Conservation (phyloP, 148 eudicot species). For the Talinum fruticosum region DNA sequence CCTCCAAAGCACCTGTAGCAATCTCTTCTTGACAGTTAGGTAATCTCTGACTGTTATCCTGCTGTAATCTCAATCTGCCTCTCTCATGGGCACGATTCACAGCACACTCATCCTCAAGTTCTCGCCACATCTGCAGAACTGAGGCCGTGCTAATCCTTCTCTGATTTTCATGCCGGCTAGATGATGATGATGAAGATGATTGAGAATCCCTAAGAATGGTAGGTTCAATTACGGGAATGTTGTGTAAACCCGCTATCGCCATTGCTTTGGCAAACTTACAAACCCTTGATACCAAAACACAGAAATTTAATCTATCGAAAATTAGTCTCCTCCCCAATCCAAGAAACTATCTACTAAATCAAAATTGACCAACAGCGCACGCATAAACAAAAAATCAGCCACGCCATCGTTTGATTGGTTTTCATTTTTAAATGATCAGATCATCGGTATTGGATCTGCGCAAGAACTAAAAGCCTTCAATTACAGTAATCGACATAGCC, state of each 20-base stretch:
- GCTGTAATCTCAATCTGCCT: constrained; percentile 30
- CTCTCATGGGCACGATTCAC: constrained; percentile 35
- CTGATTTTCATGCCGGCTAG: constrained; percentile 32
- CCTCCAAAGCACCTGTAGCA: constrained; percentile 36
- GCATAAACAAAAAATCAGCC: constrained; percentile 34
- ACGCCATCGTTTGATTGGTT: constrained; percentile 28
- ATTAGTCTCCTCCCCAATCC: constrained; percentile 22
- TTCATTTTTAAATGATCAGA: constrained; percentile 18
- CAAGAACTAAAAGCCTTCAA: constrained; percentile 20
- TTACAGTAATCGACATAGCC: constrained; percentile 15
- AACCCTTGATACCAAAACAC: constrained; percentile 1
- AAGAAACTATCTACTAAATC: constrained; percentile 13
- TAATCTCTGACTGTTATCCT: constrained; percentile 30
- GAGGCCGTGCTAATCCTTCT: constrained; percentile 54
- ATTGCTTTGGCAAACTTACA: constrained; percentile 34
- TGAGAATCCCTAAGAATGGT: constrained; percentile 48
- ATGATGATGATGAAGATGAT: constrained; percentile 41
- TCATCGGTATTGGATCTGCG: constrained; percentile 34
- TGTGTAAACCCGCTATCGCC: constrained; percentile 79
- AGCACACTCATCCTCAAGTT: constrained; percentile 69
- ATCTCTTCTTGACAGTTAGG: constrained; percentile 27
- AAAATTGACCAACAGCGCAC: constrained; percentile 28
- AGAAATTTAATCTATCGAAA: constrained; percentile 18
- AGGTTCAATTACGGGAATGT: constrained; percentile 49
- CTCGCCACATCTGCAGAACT: constrained; percentile 77